Evolutionary conservation across 495 filamentous ascomycete genomes (phyloP).

Genomic region (Neurospora pannonica): DNA sequence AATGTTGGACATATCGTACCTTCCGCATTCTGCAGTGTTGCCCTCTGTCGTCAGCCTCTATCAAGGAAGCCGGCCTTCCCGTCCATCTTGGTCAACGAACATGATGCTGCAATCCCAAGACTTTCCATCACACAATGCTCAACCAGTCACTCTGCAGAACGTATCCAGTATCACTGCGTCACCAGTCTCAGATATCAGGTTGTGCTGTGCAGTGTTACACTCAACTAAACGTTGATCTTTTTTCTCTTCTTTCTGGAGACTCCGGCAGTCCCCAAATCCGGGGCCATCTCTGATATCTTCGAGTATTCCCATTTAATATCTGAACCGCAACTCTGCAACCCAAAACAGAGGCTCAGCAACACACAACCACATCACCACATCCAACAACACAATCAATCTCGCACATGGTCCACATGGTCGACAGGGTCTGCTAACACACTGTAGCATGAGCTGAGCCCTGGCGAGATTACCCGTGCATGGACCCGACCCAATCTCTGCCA

Average conservation of each 20-base stretch:
- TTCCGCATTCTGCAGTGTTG: background rate
- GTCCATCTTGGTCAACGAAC: background rate
- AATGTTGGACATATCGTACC: background rate
- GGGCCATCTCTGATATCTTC: background rate
- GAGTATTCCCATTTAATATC: background rate
- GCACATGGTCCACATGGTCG: slow-evolving; percentile 16
- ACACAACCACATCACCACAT: background rate
- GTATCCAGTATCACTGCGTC: background rate
- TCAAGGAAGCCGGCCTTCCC: background rate
- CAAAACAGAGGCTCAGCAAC: background rate
- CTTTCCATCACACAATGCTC: background rate
- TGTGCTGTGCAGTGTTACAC: background rate
- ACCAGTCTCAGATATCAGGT: background rate
- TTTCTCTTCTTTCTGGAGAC: background rate
- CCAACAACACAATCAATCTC: slow-evolving; percentile 7
- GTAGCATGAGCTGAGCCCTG: slow-evolving; percentile 17
- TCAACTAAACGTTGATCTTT: background rate
- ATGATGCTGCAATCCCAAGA: background rate
- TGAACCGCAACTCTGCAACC: background rate
- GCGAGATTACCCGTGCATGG: slow-evolving; percentile 28
- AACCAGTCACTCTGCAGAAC: background rate
- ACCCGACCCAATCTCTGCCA: slow-evolving; percentile 17
- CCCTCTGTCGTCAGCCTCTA: background rate
- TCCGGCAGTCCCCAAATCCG: background rate
- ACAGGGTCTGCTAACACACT: slow-evolving; percentile 4